A percentile compares a stretch with the other conserved stretches of the same genome.
Conservation (phyloP, 1,139 yeast species). For the Debaryomyces singareniensis region DNA sequence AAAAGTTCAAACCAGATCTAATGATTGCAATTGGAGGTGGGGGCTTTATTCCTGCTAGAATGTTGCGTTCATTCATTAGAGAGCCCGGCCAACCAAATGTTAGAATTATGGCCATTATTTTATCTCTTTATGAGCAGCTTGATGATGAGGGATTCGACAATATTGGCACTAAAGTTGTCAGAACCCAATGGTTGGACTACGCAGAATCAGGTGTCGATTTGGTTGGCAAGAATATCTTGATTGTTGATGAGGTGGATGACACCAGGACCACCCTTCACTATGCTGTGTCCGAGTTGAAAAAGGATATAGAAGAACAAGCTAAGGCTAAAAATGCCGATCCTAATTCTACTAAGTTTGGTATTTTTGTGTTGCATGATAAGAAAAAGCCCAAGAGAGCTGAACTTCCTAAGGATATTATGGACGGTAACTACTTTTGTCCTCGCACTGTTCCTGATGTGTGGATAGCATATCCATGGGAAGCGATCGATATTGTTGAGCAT, state of each 20-base stretch:
- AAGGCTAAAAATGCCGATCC: slow-evolving; percentile 42
- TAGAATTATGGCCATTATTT: slow-evolving; percentile 89
- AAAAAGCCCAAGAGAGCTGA: slow-evolving; percentile 81
- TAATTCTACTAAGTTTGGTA: slow-evolving; percentile 67
- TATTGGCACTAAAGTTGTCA: slow-evolving; percentile 78
- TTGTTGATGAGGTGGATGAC: slow-evolving; percentile 93
- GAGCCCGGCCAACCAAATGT: slow-evolving; percentile 82
- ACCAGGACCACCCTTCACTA: slow-evolving; percentile 93
- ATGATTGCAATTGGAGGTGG: slow-evolving; percentile 93
- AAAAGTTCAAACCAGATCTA: slow-evolving; percentile 71
- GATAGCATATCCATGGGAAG: slow-evolving; percentile 99
- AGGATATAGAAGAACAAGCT: slow-evolving; percentile 64
- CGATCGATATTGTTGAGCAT: slow-evolving; percentile 83
- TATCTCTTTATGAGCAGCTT: slow-evolving; percentile 82
- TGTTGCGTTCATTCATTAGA: slow-evolving; percentile 83
- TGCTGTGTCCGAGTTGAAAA: slow-evolving; percentile 79
- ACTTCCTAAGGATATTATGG: slow-evolving; percentile 59
- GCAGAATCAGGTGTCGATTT: slow-evolving; percentile 55
- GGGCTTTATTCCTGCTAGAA: slow-evolving; percentile 94
- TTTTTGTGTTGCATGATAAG: slow-evolving; percentile 93
- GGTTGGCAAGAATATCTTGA: slow-evolving; percentile 74
- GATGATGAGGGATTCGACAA: slow-evolving; percentile 58
- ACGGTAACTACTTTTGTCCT: slow-evolving; percentile 82
- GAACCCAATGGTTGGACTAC: slow-evolving; percentile 96
- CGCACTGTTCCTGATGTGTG: slow-evolving; percentile 86